These are phyloP conservation scores for Cyberlindnera maclurae DNA, from an alignment of 805 yeast genomes.

Conservation along the genomic window DNA sequence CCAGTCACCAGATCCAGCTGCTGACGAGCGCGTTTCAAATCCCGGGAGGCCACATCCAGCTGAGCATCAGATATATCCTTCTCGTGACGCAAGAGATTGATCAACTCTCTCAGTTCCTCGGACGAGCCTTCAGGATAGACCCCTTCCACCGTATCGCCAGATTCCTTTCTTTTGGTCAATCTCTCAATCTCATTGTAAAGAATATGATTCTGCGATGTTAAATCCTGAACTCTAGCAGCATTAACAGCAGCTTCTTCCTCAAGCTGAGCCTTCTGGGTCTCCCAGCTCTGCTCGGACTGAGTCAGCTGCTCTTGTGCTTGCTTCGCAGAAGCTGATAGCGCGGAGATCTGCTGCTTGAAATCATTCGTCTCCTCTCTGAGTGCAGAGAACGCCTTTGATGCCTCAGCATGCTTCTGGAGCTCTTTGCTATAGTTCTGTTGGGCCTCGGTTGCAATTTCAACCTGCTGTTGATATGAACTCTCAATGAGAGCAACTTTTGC, in stretches of 20 bases:
- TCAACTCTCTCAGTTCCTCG: slow-evolving; percentile 42
- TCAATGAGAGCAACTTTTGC: slow-evolving; percentile 25
- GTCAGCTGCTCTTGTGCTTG: slow-evolving; percentile 27
- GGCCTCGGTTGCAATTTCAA: slow-evolving; percentile 37
- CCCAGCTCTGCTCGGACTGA: slow-evolving; percentile 38
- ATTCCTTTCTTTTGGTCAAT: slow-evolving; percentile 16
- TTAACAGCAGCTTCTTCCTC: slow-evolving; percentile 43
- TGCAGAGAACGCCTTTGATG: slow-evolving; percentile 33
- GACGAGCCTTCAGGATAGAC: slow-evolving; percentile 12
- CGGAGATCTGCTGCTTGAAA: slow-evolving; percentile 23
- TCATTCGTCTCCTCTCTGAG: slow-evolving; percentile 32
- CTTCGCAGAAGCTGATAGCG: slow-evolving; percentile 23
- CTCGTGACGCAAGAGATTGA: slow-evolving; percentile 62
- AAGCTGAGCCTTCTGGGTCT: slow-evolving; percentile 31
- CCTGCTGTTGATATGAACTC: slow-evolving; percentile 37
- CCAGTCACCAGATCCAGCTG: slow-evolving; percentile 38
- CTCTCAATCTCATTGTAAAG: slow-evolving; percentile 62
- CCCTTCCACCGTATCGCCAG: neutral
- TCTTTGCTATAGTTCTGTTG: slow-evolving; percentile 52
- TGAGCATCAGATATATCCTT: slow-evolving; percentile 64
- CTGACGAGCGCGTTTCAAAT: slow-evolving; percentile 45
- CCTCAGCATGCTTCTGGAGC: slow-evolving; percentile 46
- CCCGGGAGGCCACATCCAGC: slow-evolving; percentile 44
- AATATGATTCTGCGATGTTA: slow-evolving; percentile 60
- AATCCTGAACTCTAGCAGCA: slow-evolving; percentile 42